Percentiles rank a stretch among this genome's conserved stretches.
phyloP scores from a whole-genome alignment of 805 yeast species.

The Isabelozyma rhagii region DNA sequence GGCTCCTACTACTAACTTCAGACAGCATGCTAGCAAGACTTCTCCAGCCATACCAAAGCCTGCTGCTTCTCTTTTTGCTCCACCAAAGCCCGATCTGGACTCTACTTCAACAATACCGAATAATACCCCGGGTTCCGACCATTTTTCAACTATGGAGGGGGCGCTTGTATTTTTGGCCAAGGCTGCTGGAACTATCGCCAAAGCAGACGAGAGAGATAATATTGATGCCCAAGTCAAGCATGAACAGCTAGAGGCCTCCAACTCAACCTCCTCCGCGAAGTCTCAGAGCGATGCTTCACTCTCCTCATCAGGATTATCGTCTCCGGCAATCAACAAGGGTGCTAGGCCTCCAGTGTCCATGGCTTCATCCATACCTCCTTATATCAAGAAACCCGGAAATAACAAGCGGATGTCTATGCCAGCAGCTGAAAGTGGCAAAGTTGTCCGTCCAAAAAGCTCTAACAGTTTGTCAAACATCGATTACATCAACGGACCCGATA shows the following conservation, averaged over 20 bases:
- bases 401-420: conserved; percentile 38
- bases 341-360: neutral
- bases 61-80: neutral
- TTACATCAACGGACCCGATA: conserved; percentile 55
- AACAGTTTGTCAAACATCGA: conserved; percentile 55
- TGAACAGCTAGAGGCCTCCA: conserved; percentile 39
- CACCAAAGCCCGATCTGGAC: neutral
- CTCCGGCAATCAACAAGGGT: neutral
- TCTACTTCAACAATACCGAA: neutral
- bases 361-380: conserved; percentile 15
- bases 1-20: neutral
- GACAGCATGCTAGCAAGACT: neutral
- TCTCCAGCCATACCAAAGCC: neutral
- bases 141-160: conserved; percentile 48
- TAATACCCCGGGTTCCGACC: conserved; percentile 9
- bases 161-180: conserved; percentile 72
- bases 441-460: conserved; percentile 46
- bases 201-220: conserved; percentile 62
- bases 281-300: neutral
- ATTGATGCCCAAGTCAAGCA: conserved; percentile 52
- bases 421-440: conserved; percentile 36
- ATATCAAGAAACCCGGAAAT: conserved; percentile 10
- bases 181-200: conserved; percentile 75
- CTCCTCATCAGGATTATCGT: neutral
- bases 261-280: neutral